Percentiles rank a stretch among this genome's conserved stretches.
Evolutionary conservation across 495 filamentous ascomycete genomes (phyloP).

Genomic region (Penicillium diatomitis): DNA sequence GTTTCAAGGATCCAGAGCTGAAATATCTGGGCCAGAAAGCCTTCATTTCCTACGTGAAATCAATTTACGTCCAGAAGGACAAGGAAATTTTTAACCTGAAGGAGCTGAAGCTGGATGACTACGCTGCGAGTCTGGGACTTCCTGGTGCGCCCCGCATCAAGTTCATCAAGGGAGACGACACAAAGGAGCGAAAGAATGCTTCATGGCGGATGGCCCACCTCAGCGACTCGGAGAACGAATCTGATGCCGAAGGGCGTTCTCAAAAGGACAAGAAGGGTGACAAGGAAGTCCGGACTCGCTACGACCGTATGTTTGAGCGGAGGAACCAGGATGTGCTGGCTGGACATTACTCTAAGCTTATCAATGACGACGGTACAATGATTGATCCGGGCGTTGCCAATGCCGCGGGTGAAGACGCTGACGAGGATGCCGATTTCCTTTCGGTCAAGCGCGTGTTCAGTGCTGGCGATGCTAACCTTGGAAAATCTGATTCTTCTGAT

Average conservation of each 20-base stretch:
- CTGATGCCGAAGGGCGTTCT: conserved; percentile 41
- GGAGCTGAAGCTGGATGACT: conserved; percentile 74
- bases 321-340: conserved; percentile 92
- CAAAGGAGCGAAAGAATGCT: conserved; percentile 80
- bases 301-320: conserved; percentile 93
- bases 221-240: conserved; percentile 41
- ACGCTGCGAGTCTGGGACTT: conserved; percentile 73
- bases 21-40: conserved; percentile 96
- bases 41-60: conserved; percentile 79
- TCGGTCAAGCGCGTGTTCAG: conserved; percentile 75
- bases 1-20: conserved; percentile 87
- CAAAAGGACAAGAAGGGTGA: conserved; percentile 42
- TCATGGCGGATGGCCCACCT: conserved; percentile 47
- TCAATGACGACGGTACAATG: conserved; percentile 54
- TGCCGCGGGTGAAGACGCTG: conserved; percentile 38
- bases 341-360: conserved; percentile 79
- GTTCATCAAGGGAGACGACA: conserved; percentile 79
- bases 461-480: conserved; percentile 37
- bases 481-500: conserved; percentile 13
- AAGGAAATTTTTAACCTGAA: conserved; percentile 83
- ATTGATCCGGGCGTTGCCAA: conserved; percentile 28
- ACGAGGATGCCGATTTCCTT: conserved; percentile 72
- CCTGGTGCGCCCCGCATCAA: conserved; percentile 86
- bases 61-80: conserved; percentile 80
- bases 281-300: conserved; percentile 79